phyloP scores from a whole-genome alignment of 352 stramenopile genomes.

The Pythium aristosporum region DNA sequence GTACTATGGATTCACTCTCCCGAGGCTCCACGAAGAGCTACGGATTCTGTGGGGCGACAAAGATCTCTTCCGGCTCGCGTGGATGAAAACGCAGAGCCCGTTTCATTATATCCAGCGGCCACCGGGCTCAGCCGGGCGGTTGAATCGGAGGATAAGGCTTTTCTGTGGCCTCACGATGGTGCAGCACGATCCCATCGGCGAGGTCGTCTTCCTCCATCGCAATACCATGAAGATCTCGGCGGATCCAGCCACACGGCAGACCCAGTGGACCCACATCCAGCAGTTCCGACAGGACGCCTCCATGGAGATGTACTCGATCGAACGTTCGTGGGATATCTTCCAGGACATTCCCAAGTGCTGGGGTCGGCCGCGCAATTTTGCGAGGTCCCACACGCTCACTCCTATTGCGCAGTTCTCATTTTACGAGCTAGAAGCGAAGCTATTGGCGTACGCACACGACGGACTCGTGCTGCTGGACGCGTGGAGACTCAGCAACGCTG shows the following conservation, averaged over 20 bases:
- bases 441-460: background rate
- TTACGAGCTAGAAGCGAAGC: background rate
- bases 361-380: background rate
- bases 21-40: constrained; percentile 41
- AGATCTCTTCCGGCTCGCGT: constrained; percentile 76
- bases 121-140: constrained; percentile 43
- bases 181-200: constrained; percentile 27
- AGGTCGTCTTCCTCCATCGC: constrained; percentile 18
- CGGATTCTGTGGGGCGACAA: constrained; percentile 75
- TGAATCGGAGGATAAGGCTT: constrained; percentile 42
- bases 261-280: constrained; percentile 26
- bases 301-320: background rate
- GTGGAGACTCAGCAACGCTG: background rate
- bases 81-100: constrained; percentile 58
- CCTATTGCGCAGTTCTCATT: background rate
- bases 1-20: constrained; percentile 55
- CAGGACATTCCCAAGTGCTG: background rate
- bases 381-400: background rate
- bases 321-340: constrained; percentile 14
- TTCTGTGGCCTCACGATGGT: constrained; percentile 64
- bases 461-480: background rate
- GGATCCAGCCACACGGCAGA: constrained; percentile 18
- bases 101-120: constrained; percentile 64
- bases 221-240: constrained; percentile 22
- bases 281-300: constrained; percentile 9